A percentile compares a stretch with the other conserved stretches of the same genome.
Evolutionary conservation across 495 filamentous ascomycete species (phyloP).

Genomic region (Staphylotrichum longicolle): DNA sequence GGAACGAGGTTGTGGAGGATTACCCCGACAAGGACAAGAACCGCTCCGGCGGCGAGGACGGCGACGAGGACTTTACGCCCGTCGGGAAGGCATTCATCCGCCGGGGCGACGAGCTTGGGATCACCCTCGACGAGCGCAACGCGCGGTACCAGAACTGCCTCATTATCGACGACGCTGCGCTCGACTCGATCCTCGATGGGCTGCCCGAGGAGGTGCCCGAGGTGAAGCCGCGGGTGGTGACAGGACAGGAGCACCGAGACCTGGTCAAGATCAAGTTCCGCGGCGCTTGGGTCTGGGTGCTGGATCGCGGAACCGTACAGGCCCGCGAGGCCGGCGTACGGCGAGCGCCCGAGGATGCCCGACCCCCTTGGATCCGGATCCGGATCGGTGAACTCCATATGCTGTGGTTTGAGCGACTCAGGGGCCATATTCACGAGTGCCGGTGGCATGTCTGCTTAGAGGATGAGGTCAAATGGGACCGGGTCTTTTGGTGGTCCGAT

Average conservation of each 20-base stretch:
- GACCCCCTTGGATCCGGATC: neutral
- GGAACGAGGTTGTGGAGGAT: neutral
- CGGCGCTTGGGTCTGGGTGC: neutral
- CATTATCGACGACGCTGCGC: neutral
- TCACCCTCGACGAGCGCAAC: neutral
- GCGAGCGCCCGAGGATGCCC: neutral
- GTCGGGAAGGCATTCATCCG: slow-evolving; percentile 1
- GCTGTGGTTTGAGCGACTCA: neutral
- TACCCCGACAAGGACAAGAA: slow-evolving; percentile 1
- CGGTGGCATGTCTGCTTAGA: neutral
- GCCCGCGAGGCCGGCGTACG: neutral
- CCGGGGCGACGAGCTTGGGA: neutral
- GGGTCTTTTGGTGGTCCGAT: slow-evolving; percentile 1
- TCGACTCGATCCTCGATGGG: neutral
- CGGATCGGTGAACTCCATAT: neutral
- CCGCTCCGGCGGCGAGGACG: neutral
- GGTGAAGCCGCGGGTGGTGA: neutral
- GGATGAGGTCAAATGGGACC: neutral
- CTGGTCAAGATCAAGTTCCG: neutral
- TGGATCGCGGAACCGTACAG: neutral
- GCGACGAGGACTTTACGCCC: neutral
- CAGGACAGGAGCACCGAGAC: neutral
- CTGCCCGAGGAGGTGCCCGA: slow-evolving; percentile 3
- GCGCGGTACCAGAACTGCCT: neutral
- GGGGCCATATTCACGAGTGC: neutral